Evolutionary conservation across 306 rosid species (phyloP), one percentile per base, ranked within the genome.

Genomic region (Acacia melanoxylon): DNA sequence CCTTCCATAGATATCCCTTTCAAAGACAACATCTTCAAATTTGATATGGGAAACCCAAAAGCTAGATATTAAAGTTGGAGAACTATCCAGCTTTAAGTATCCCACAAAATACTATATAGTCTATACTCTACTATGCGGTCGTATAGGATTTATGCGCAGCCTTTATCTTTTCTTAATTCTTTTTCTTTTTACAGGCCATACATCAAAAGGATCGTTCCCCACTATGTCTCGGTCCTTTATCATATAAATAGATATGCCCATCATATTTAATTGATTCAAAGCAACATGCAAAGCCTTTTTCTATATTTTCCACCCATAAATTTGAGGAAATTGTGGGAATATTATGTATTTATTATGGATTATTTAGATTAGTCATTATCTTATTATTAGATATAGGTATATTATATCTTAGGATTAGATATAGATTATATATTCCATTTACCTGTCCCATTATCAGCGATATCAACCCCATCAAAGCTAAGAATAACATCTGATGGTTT

Each of bases 371-470:
- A 29, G 33, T 29, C 33, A 29, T 29, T 29, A 29, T 29, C 33
- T 29, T 29, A 29, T 29, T 29, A 29, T 29, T 29, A 29, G 3
- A 29, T 29, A 29, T 2, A 29, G 33, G 3, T 29, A 29, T 29
- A 29, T 2, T 29, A 29, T 29, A 29, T 29, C 33, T 29, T 48
- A 48, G 15, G 78, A 29, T 41, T 49, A 68, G 51, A 25, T 58
- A 78, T 79, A 46, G 33, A 29, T 48, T 24, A 51, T 48, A 52
- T 24, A 79, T 29, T 84, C 45, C 65, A 49, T 76, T 68, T 78
- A 90, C 99, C 98, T 69, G 98, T 96, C 90, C 99, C 99, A 76
- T 96, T 98, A 83, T 96, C 92, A 74, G 99, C 98, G 91, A 96
- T 91, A 85, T 91, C 86, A 82, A 94, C 83, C 82, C 94, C 92